These are phyloP conservation scores for Lathyrus sativus DNA, from an alignment of 306 rosid genomes.

Conservation along the genomic window DNA sequence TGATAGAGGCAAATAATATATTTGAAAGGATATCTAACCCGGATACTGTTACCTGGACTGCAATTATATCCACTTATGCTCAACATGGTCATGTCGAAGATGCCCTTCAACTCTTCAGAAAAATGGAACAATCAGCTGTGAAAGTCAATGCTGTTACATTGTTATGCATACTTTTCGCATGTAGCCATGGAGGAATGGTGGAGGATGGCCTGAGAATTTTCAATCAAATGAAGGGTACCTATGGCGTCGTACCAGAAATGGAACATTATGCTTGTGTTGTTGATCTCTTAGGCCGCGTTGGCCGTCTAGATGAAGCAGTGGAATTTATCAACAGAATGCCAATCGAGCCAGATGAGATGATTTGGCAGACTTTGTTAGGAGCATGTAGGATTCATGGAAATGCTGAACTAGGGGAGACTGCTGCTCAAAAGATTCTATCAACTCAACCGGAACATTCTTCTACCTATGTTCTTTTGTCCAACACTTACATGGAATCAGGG, in stretches of 20 bases:
- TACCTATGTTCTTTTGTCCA: constrained; percentile 69
- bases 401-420: constrained; percentile 59
- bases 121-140: constrained; percentile 56
- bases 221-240: constrained; percentile 53
- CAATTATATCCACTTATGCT: constrained; percentile 65
- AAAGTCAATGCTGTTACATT: constrained; percentile 61
- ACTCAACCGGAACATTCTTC: constrained; percentile 57
- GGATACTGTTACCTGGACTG: constrained; percentile 74
- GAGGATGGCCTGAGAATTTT: constrained; percentile 66
- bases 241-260: constrained; percentile 60
- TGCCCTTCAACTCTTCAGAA: constrained; percentile 56
- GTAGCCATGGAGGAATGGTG: constrained; percentile 74
- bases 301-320: constrained; percentile 56
- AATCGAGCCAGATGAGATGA: constrained; percentile 60
- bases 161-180: constrained; percentile 72
- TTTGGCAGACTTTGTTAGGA: constrained; percentile 79
- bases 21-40: constrained; percentile 61
- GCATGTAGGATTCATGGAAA: constrained; percentile 79
- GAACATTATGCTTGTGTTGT: constrained; percentile 76
- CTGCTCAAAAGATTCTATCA: constrained; percentile 65
- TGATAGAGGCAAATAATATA: constrained; percentile 50
- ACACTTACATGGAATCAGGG: constrained; percentile 63
- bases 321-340: constrained; percentile 65
- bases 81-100: constrained; percentile 73
- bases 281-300: constrained; percentile 74